Base-by-base conservation (phyloP, 2,329 filamentous ascomycete species). In the Apiospora koreana region DNA sequence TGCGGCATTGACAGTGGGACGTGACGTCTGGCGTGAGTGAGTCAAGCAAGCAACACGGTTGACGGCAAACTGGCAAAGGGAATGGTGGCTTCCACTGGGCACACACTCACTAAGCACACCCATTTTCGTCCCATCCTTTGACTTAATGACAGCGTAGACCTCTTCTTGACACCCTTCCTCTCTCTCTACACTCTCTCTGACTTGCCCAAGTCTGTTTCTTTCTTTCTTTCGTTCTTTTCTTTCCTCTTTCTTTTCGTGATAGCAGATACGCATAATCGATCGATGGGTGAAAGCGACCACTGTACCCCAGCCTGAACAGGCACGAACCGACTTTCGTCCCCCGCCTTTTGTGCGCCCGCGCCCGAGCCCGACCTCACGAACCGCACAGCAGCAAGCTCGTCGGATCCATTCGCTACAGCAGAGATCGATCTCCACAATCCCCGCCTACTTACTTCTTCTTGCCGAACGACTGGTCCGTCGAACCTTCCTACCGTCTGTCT, bases 401-500 rank as follows among this genome's bases (percentile, higher is more conserved):
- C 18, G 54, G 54, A 62, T 62, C 54, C 54, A 62, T 62, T 62
- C 54, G 54, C 18, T 62, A 62, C 31, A 8, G 31, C 31, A 38
- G 38, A 62, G 31, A 31, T 38, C 50, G 14, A 21, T 18, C 18
- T 38, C 31, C 21, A 35, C 35, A 62, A n/a, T 31, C 31, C 54
- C 28, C 28, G 28, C 50, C 50, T 35, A 28, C 50, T 16, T 43
- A 43, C 3, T 16, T 16, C 12, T 43, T 46, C 43, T n/a, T n/a
- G 43, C n/a, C 43, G 43, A 46, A 21, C 18, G 43, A n/a, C 43
- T 46, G 43, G 54, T 7, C 35, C 23, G 2, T n/a, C 18, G 18
- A 5, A 35, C 21, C 28, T 58, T 73, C 75, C 62, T 73, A 74
- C 46, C 70, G 21, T n/a, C n/a, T n/a, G n/a, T n/a, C n/a, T 72